Evolutionary conservation across 2,329 filamentous ascomycete genomes (phyloP).

Genomic region (Aspergillus cejpii): DNA sequence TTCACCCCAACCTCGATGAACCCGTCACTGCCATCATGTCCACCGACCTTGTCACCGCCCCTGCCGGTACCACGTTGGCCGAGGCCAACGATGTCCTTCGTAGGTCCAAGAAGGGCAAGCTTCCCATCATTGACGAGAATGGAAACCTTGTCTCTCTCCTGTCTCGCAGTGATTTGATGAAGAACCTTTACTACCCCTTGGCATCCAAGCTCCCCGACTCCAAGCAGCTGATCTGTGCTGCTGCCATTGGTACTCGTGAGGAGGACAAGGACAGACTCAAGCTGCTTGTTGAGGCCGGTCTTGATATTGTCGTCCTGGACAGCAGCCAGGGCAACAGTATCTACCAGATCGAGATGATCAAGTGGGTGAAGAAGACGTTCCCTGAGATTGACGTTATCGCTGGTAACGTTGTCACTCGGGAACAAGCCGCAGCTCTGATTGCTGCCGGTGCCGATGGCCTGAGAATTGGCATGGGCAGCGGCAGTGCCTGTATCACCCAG

Average conservation of each 20-base stretch:
- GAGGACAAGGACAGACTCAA: conserved; percentile 83
- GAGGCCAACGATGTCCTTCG: conserved; percentile 92
- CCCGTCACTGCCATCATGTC: conserved; percentile 90
- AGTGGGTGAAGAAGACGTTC: conserved; percentile 84
- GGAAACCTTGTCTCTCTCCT: conserved; percentile 88
- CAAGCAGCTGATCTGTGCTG: conserved; percentile 94
- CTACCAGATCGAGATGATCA: conserved; percentile 98
- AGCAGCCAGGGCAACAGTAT: conserved; percentile 97
- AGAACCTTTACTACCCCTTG: conserved; percentile 95
- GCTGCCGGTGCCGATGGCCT: conserved; percentile 92
- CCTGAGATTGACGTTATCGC: conserved; percentile 88
- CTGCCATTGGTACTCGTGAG: conserved; percentile 88
- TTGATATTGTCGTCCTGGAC: conserved; percentile 93
- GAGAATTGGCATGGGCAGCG: conserved; percentile 97
- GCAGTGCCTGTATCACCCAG: conserved; percentile 96
- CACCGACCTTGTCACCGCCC: conserved; percentile 84
- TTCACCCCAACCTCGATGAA: conserved; percentile 67
- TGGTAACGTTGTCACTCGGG: conserved; percentile 95
- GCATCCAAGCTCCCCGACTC: conserved; percentile 94
- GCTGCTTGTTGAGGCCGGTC: conserved; percentile 85
- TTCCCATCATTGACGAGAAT: conserved; percentile 78
- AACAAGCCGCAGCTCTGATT: conserved; percentile 88
- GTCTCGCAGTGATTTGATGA: conserved; percentile 91
- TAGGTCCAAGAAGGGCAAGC: conserved; percentile 96
- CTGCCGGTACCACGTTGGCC: conserved; percentile 69